Percentiles rank a stretch among this genome's conserved stretches.
Conservation (phyloP, 495 filamentous ascomycete genomes). For the Talaromyces borbonicus region DNA sequence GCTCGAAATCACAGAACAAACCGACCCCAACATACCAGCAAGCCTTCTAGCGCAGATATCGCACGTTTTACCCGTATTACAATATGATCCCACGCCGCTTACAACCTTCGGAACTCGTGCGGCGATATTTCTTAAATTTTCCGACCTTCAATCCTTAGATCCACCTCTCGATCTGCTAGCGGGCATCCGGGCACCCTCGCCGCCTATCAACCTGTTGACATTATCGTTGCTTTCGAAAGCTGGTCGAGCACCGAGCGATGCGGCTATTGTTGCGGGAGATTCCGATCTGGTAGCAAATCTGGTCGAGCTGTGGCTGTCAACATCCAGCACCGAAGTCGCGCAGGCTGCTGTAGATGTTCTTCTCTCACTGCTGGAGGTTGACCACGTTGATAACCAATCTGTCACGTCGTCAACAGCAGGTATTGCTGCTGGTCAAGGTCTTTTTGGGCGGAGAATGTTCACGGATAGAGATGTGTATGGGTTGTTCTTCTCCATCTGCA, state of each 20-base stretch:
- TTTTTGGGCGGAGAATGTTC: slow-evolving; percentile 66
- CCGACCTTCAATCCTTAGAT: slow-evolving; percentile 32
- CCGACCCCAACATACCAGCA: slow-evolving; percentile 25
- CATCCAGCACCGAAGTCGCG: slow-evolving; percentile 61
- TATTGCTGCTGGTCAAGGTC: slow-evolving; percentile 47
- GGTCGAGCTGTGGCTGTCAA: slow-evolving; percentile 62
- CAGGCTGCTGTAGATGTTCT: slow-evolving; percentile 56
- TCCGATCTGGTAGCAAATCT: slow-evolving; percentile 50
- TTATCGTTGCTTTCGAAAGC: slow-evolving; percentile 68
- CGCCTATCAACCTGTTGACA: slow-evolving; percentile 59
- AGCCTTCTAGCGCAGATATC: slow-evolving; percentile 37
- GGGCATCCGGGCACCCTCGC: slow-evolving; percentile 48
- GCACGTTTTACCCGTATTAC: slow-evolving; percentile 34
- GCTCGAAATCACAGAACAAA: slow-evolving; percentile 29
- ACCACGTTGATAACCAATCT: slow-evolving; percentile 40
- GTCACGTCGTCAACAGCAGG: slow-evolving; percentile 15
- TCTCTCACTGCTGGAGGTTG: slow-evolving; percentile 60
- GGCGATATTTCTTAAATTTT: slow-evolving; percentile 30
- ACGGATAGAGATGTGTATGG: slow-evolving; percentile 55
- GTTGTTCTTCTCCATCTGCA: slow-evolving; percentile 53
- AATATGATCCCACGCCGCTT: slow-evolving; percentile 42
- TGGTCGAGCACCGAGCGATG: slow-evolving; percentile 45
- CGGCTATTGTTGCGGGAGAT: slow-evolving; percentile 58
- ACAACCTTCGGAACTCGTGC: slow-evolving; percentile 34
- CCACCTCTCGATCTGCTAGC: slow-evolving; percentile 39